Conservation (phyloP, 1,284 basidiomycete genomes). For the Irpex sp. region DNA sequence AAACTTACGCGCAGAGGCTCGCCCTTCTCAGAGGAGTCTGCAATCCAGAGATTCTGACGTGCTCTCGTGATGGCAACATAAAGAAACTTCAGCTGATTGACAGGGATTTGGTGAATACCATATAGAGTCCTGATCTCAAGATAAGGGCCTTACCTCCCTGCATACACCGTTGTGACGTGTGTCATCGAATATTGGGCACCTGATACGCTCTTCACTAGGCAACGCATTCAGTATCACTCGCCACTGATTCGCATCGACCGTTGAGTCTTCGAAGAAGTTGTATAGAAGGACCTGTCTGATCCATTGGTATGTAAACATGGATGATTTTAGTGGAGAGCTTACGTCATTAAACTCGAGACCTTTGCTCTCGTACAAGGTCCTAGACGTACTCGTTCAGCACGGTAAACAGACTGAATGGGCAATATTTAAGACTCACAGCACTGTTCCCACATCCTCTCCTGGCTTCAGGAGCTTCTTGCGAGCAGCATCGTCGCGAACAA, state of each 20-base stretch:
- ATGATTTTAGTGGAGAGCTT: too few species aligned
- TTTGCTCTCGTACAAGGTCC: constrained; percentile 73
- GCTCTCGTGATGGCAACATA: constrained; percentile 73
- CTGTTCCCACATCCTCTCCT: constrained; percentile 57
- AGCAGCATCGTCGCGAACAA: constrained; percentile 61
- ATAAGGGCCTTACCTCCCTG: constrained; percentile 40
- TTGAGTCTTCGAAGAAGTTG: constrained; percentile 69
- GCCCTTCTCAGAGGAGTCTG: constrained; percentile 53
- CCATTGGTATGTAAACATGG: too few species aligned
- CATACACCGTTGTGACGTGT: constrained; percentile 55
- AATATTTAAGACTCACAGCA: constrained; percentile 43
- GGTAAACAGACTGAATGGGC: not conserved
- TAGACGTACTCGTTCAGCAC: constrained; percentile 20
- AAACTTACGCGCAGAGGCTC: constrained; percentile 44
- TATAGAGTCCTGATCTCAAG: too few species aligned
- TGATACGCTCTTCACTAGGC: constrained; percentile 12
- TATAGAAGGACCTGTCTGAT: constrained; percentile 57
- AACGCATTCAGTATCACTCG: constrained; percentile 49
- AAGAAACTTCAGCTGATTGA: constrained; percentile 53
- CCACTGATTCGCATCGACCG: constrained; percentile 49
- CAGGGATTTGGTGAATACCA: too few species aligned
- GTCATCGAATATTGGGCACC: constrained; percentile 44
- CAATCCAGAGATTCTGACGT: constrained; percentile 64
- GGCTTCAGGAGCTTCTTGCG: constrained; percentile 43
- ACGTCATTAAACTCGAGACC: constrained; percentile 61